Evolutionary conservation across 2,329 filamentous ascomycete species (phyloP).

Genomic region (Apiospora sp.): DNA sequence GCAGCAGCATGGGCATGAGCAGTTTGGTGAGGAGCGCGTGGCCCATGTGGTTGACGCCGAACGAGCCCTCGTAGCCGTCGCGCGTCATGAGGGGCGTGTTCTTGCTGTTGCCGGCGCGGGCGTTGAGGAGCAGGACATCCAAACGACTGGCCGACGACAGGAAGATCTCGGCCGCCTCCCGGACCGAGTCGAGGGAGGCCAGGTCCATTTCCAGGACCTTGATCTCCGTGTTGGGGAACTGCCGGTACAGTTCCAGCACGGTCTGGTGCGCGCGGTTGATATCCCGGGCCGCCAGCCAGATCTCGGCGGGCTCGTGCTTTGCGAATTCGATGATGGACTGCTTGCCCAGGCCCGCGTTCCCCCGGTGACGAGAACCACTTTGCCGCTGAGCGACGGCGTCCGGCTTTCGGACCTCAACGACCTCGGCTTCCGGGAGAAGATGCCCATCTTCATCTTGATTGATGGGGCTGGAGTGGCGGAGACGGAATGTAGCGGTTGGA

Average conservation of each 20-base stretch:
- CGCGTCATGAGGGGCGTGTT: slow-evolving; percentile 45
- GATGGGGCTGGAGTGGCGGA: not conserved
- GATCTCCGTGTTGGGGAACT: not conserved
- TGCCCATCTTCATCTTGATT: not conserved
- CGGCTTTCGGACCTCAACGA: not conserved
- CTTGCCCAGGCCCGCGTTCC: slow-evolving; percentile 4
- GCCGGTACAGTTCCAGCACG: slow-evolving; percentile 30
- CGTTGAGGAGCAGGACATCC: slow-evolving; percentile 45
- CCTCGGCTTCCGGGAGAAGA: not conserved
- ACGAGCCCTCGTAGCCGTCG: slow-evolving; percentile 53
- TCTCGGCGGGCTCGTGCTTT: slow-evolving; percentile 15
- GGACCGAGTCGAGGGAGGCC: slow-evolving; percentile 43
- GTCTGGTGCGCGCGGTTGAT: not conserved
- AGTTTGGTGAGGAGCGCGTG: slow-evolving; percentile 48
- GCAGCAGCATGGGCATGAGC: slow-evolving; percentile 27
- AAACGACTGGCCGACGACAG: slow-evolving; percentile 34
- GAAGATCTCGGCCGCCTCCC: slow-evolving; percentile 43
- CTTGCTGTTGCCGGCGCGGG: slow-evolving; percentile 46
- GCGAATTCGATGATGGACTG: slow-evolving; percentile 17
- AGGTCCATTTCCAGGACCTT: slow-evolving; percentile 46
- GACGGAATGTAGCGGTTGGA: not conserved
- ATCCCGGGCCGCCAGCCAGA: not conserved
- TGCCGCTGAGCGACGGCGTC: not conserved
- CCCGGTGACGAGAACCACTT: slow-evolving; percentile 8
- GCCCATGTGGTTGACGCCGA: slow-evolving; percentile 53